phyloP scores from a whole-genome alignment of 768 basidiomycete species.

The Tylopilus subfusipes region DNA sequence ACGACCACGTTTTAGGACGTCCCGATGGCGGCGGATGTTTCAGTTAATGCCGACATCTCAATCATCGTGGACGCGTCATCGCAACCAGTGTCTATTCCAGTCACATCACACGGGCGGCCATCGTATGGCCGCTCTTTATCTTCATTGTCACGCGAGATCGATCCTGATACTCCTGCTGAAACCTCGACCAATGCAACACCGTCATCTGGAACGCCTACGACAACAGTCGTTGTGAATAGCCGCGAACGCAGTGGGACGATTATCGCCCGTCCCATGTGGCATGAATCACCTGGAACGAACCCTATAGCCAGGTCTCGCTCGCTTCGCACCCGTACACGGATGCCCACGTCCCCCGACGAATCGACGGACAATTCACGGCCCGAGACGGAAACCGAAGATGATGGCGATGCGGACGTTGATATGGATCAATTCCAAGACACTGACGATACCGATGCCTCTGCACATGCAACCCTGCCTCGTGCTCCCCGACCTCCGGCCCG shows the following conservation, averaged over 20 bases:
- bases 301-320: slow-evolving; percentile 30
- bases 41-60: slow-evolving; percentile 23
- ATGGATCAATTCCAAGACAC: slow-evolving; percentile 42
- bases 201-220: slow-evolving; percentile 57
- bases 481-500: slow-evolving; percentile 25
- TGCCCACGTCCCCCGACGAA: slow-evolving; percentile 39
- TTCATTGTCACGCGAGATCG: slow-evolving; percentile 40
- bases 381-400: slow-evolving; percentile 79
- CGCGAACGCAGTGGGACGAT: slow-evolving; percentile 76
- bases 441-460: slow-evolving; percentile 28
- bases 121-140: slow-evolving; percentile 21
- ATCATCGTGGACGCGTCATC: slow-evolving; percentile 21
- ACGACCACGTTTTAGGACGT: slow-evolving; percentile 29
- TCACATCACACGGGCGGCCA: slow-evolving; percentile 21
- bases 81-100: slow-evolving; percentile 13
- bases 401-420: slow-evolving; percentile 54
- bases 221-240: slow-evolving; percentile 51
- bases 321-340: slow-evolving; percentile 28
- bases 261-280: slow-evolving; percentile 64
- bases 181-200: slow-evolving; percentile 60
- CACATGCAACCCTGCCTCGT: slow-evolving; percentile 32
- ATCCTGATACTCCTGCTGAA: slow-evolving; percentile 61
- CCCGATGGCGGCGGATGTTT: slow-evolving; percentile 31
- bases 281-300: slow-evolving; percentile 31
- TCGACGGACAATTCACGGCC: slow-evolving; percentile 54